phyloP scores from a whole-genome alignment of 1,284 basidiomycete genomes.

The Irpex sp. region DNA sequence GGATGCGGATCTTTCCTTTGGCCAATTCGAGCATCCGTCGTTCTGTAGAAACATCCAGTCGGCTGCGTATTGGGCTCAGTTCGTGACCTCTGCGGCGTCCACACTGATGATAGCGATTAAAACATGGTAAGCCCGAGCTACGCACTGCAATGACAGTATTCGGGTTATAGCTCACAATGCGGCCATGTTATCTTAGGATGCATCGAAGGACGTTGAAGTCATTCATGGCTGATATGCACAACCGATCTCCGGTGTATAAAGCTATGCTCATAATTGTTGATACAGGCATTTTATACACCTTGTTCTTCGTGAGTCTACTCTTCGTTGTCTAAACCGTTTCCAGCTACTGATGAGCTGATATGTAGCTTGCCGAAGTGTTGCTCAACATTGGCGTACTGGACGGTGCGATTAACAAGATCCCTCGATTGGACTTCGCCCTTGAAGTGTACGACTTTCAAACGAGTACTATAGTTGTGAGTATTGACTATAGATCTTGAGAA shows the following conservation, averaged over 20 bases:
- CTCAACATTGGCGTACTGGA: conserved; percentile 15
- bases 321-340: too few species aligned
- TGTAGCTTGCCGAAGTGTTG: conserved; percentile 21
- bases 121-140: conserved; percentile 17
- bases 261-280: conserved; percentile 25
- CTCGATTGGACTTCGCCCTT: conserved; percentile 17
- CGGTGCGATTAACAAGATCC: conserved; percentile 7
- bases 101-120: conserved; percentile 23
- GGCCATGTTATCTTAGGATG: conserved; percentile 10
- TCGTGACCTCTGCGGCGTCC: conserved; percentile 21
- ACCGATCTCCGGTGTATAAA: conserved; percentile 15
- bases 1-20: conserved; percentile 16
- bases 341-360: too few species aligned
- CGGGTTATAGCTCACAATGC: background rate
- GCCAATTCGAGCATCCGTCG: conserved; percentile 17
- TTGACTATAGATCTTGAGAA: too few species aligned
- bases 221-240: conserved; percentile 12
- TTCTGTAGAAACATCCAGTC: conserved; percentile 25
- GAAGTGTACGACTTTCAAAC: conserved; percentile 21
- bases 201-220: conserved; percentile 17
- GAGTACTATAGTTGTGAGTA: conserved; percentile 22
- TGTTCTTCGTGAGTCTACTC: conserved; percentile 18
- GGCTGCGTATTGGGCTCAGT: conserved; percentile 19
- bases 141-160: background rate
- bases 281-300: conserved; percentile 20